Base-by-base conservation (phyloP, 1,284 basidiomycete genomes). In the Cryptococcus jaspeensis region DNA sequence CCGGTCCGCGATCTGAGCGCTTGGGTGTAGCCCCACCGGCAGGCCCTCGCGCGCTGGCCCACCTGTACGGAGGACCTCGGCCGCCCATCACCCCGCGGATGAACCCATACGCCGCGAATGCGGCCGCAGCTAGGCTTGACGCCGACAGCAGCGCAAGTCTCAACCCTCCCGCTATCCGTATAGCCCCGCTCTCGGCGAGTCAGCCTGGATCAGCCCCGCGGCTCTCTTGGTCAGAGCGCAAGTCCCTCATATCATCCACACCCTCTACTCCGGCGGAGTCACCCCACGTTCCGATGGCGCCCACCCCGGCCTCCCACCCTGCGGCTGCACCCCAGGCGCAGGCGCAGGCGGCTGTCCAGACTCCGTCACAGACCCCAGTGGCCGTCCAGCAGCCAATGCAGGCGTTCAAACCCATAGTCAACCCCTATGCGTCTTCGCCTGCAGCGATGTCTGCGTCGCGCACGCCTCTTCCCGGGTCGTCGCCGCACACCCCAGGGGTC, bases 21-120 rank as follows among this genome's bases (percentile, higher is more conserved):
- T 38, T 62, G 3, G 65, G 66, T 1, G 59, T 69, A 6, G 61
- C 65, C 9, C 68, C 67, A 0, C 65, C 69, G 0, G 65, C 67
- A 1, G 63, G 64, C 3, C 64, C 65, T 12, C 52, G 66, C 23
- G 68, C 66, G 1, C 58, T 65, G 15, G 52, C 53, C 5, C 56
- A 61, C 25, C 45, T 61, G 22, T 54, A 52, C 37, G 48, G 48
- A 13, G 37, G 36, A 23, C 23, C 54, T 23, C 44, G 39, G 6
- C 39, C 28, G n/a, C 50, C 49, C n/a, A 35, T 44, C 38, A 36
- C 32, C 20, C 43, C 25, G 42, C 57, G 52, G 18, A 22, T 20
- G 25, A 49, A 40, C 25, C 47, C 48, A 11, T 55, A 38, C 50
- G 35, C 28, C 20, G 28, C 28, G 9, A 32, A 32, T 32, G 28